Percentiles rank a stretch among this genome's conserved stretches.
Conservation (phyloP, 768 basidiomycete species). For the Cystobasidiopsis lactophilus region DNA sequence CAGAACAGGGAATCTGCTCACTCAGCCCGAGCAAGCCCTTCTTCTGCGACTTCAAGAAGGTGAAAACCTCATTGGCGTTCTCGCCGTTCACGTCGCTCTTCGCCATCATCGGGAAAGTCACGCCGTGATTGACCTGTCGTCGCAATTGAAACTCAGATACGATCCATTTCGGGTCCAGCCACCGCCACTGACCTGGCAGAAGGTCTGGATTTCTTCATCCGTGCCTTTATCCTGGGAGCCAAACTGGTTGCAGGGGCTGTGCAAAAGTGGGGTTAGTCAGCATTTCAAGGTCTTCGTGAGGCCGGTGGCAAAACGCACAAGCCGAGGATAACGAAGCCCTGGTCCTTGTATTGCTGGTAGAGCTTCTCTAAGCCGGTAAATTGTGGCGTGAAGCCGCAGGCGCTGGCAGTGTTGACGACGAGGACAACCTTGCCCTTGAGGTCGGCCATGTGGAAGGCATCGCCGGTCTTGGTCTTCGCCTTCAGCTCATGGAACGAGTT, state of each 20-base stretch:
- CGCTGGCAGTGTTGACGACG: slow-evolving; percentile 25
- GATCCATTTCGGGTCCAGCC: neutral
- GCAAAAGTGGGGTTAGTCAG: neutral
- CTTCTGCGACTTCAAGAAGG: slow-evolving; percentile 63
- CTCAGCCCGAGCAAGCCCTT: slow-evolving; percentile 34
- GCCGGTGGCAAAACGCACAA: no score
- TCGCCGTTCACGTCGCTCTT: slow-evolving; percentile 78
- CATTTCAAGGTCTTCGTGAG: no score
- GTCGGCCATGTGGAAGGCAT: neutral
- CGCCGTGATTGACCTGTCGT: slow-evolving; percentile 52
- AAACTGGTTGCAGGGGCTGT: slow-evolving; percentile 86
- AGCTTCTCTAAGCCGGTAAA: slow-evolving; percentile 52
- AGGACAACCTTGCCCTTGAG: slow-evolving; percentile 25
- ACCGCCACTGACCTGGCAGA: neutral
- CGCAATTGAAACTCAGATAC: neutral
- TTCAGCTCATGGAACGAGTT: no score
- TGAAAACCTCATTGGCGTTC: slow-evolving; percentile 56
- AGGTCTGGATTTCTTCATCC: slow-evolving; percentile 3
- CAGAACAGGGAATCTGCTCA: neutral
- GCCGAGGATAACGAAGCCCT: no score
- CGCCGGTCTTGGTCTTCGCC: no score
- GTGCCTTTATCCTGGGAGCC: slow-evolving; percentile 51
- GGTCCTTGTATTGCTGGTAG: slow-evolving; percentile 57
- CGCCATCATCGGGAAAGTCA: slow-evolving; percentile 72
- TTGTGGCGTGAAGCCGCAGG: slow-evolving; percentile 21